phyloP scores from a whole-genome alignment of 2,329 filamentous ascomycete species.

The Shiraia sp. region DNA sequence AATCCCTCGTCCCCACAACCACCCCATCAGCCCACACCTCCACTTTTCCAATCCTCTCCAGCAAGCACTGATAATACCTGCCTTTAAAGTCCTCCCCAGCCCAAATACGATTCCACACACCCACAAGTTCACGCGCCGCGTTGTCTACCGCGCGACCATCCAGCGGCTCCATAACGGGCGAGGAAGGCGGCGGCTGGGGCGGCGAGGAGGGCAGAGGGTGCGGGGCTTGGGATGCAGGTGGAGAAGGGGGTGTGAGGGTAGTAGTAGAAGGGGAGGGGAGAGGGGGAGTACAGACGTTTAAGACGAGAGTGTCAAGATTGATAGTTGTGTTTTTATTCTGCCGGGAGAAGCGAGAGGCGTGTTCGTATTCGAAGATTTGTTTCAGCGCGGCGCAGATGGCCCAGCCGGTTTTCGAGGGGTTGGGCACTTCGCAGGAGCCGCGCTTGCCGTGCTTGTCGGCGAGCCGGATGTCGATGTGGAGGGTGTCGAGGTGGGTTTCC shows the following conservation, averaged over 20 bases:
- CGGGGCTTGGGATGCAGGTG: background rate
- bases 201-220: too few species aligned
- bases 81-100: constrained; percentile 30
- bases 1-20: constrained; percentile 29
- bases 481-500: constrained; percentile 19
- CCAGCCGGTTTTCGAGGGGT: constrained; percentile 29
- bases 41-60: constrained; percentile 36
- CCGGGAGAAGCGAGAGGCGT: constrained; percentile 12
- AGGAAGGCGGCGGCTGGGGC: too few species aligned
- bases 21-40: constrained; percentile 36
- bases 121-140: constrained; percentile 30
- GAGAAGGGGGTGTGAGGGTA: background rate
- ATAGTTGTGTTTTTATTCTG: constrained; percentile 7
- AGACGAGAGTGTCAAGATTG: constrained; percentile 34
- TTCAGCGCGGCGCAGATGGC: constrained; percentile 41
- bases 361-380: constrained; percentile 31
- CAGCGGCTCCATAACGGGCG: background rate
- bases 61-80: constrained; percentile 25
- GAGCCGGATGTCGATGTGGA: constrained; percentile 37
- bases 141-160: background rate
- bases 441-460: constrained; percentile 23
- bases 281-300: constrained; percentile 35
- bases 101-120: constrained; percentile 43
- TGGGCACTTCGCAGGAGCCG: constrained; percentile 21
- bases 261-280: constrained; percentile 5